Conservation (phyloP, 2,329 filamentous ascomycete species). For the Alternaria infectoria region DNA sequence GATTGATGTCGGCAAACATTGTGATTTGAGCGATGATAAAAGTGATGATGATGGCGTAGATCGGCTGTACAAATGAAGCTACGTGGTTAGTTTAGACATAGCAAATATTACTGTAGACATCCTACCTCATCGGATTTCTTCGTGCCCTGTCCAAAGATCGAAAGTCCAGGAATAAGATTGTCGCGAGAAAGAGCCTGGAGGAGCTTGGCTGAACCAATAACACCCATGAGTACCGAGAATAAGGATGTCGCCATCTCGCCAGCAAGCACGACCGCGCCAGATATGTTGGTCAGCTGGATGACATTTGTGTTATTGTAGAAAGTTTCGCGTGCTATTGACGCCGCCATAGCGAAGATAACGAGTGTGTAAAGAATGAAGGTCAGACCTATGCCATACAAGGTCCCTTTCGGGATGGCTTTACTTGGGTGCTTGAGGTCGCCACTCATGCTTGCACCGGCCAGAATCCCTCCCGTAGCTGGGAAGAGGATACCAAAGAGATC, state of each 20-base stretch:
- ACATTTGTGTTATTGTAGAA: constrained; percentile 79
- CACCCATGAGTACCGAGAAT: constrained; percentile 86
- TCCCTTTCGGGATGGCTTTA: constrained; percentile 84
- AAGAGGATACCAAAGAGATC: constrained; percentile 87
- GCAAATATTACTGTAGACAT: neutral
- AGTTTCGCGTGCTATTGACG: constrained; percentile 75
- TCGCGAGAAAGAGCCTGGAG: constrained; percentile 84
- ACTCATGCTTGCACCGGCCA: constrained; percentile 85
- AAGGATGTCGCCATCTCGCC: constrained; percentile 84
- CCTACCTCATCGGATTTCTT: constrained; percentile 68
- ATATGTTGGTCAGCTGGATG: constrained; percentile 83
- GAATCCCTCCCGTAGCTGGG: constrained; percentile 69
- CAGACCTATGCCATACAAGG: constrained; percentile 74
- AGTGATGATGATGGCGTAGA: constrained; percentile 77
- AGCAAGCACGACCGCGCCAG: constrained; percentile 72
- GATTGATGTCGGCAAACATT: constrained; percentile 82
- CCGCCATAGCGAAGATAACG: constrained; percentile 79
- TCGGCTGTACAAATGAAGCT: constrained; percentile 53
- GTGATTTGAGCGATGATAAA: constrained; percentile 78
- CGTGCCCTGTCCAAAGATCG: constrained; percentile 75
- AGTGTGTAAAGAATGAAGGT: constrained; percentile 79
- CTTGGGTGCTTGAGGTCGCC: constrained; percentile 83
- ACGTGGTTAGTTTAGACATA: neutral
- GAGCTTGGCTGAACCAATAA: constrained; percentile 84
- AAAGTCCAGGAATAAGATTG: constrained; percentile 76